These are phyloP conservation scores for Cucurbitaria berberidis DNA, from an alignment of 2,329 filamentous ascomycete species.

Conservation along the genomic window DNA sequence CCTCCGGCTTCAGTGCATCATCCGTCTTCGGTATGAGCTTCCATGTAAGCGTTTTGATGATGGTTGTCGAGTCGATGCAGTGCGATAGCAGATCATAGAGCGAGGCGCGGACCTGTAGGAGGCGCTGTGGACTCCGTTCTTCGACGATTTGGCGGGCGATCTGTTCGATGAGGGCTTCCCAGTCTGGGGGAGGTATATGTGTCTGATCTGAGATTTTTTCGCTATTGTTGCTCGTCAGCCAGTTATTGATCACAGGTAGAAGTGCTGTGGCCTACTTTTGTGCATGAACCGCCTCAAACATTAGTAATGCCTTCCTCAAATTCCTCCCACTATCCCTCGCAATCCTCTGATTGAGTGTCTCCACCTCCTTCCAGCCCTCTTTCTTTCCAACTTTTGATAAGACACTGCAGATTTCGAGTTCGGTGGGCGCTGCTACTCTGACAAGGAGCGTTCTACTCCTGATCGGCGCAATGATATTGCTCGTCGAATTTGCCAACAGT, in stretches of 20 bases:
- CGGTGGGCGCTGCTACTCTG: constrained; percentile 85
- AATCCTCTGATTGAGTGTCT: constrained; percentile 80
- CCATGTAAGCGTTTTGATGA: constrained; percentile 93
- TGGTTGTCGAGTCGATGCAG: constrained; percentile 93
- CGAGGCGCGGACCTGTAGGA: constrained; percentile 86
- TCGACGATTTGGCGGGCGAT: constrained; percentile 93
- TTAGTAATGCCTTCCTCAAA: constrained; percentile 84
- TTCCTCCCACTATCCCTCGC: constrained; percentile 91
- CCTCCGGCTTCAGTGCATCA: constrained; percentile 85
- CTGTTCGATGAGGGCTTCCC: constrained; percentile 88
- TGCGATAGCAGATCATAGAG: constrained; percentile 97
- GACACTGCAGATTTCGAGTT: constrained; percentile 81
- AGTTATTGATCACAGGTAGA: neutral
- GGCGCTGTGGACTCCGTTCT: constrained; percentile 87
- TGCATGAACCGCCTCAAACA: constrained; percentile 97
- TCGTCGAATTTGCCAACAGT: constrained; percentile 91
- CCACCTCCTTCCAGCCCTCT: constrained; percentile 81
- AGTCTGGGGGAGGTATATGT: constrained; percentile 91
- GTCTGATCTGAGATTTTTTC: constrained; percentile 89
- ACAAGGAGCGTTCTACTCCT: constrained; percentile 89
- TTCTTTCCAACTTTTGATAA: constrained; percentile 73
- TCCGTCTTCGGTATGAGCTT: constrained; percentile 88
- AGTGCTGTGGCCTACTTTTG: constrained; percentile 75
- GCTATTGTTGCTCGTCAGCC: constrained; percentile 56
- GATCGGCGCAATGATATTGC: constrained; percentile 99